Base-by-base conservation (phyloP, 108 stramenopile species). In the Asterionellopsis glacialis region DNA sequence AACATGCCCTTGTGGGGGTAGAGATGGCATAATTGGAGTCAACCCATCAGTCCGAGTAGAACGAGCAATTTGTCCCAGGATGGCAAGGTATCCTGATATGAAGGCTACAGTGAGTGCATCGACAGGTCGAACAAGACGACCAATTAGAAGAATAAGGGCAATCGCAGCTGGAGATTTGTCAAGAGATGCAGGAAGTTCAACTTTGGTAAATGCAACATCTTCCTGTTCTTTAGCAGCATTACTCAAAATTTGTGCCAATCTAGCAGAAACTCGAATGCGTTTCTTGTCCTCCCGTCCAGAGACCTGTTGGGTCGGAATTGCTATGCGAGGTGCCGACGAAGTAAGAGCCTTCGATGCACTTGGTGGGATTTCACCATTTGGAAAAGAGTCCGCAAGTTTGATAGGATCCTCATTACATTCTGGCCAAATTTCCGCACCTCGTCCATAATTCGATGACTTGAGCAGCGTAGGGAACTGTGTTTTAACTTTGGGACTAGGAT, bases 401-500 rank as follows among this genome's bases (percentile, higher is more conserved):
- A 88, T 77, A 5, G 19, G 21, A 25, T 74, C 87, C 39, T 82
- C 79, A 53, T 83, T 83, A 60, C 64, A 61, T 60, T 70, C 73
- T 27, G 87, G 87, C 87, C 87, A 89, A 40, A 89, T 89, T 55
- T 83, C 87, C 6, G 83, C 79, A 39, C 87, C 87, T 51, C 61
- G 67, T 15, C 86, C 77, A 49, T 88, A 88, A 12, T 51, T 57
- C 22, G 15, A 15, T 5, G 52, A 54, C 11, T 15, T 25, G 15
- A 54, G 52, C 52, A 54, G 27, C 19, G 50, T 55, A 38, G 68
- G 68, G 12, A 43, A 22, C 9, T 55, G 14, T 43, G 64, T 25
- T 16, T 7, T 25, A 13, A 26, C 47, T n/a, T 21, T 38, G 9
- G 62, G 42, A 13, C 49, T 40, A 9, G 60, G 11, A 4, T 48